phyloP scores from a whole-genome alignment of 23 red algal genomes.

The Gracilaria domingensis region DNA sequence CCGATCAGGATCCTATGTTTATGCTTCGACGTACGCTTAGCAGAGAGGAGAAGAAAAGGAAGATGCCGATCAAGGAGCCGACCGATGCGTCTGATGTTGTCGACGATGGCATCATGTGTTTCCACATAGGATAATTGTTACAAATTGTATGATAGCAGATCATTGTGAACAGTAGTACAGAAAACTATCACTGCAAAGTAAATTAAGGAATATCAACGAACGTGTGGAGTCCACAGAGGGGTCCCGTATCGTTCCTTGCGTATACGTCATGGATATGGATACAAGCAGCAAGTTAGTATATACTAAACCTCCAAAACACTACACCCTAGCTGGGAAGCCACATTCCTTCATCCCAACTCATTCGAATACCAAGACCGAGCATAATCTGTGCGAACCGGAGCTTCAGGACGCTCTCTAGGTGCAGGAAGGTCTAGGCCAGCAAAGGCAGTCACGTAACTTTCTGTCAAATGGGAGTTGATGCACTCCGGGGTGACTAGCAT shows the following conservation, averaged over 20 bases:
- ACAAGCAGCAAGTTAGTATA: not conserved
- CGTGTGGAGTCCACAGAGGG: not conserved
- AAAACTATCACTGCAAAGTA: slow-evolving; percentile 9
- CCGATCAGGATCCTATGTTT: slow-evolving; percentile 93
- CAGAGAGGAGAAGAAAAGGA: slow-evolving; percentile 67
- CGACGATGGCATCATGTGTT: slow-evolving; percentile 78
- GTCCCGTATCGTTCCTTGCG: not conserved
- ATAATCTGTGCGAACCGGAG: slow-evolving; percentile 5
- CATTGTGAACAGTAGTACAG: slow-evolving; percentile 14
- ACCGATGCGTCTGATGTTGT: slow-evolving; percentile 31
- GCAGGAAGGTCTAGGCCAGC: slow-evolving; percentile 32
- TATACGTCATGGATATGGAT: not conserved
- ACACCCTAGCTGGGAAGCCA: not conserved
- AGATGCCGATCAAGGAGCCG: not conserved
- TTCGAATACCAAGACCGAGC: slow-evolving; percentile 47
- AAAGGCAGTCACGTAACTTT: slow-evolving; percentile 56
- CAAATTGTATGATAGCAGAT: slow-evolving; percentile 34
- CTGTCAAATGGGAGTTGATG: slow-evolving; percentile 63
- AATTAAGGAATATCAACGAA: not conserved
- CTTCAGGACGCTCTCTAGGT: slow-evolving; percentile 10
- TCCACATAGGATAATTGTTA: slow-evolving; percentile 68
- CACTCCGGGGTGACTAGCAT: slow-evolving; percentile 54
- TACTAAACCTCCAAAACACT: not conserved
- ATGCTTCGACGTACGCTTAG: slow-evolving; percentile 87
- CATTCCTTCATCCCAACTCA: slow-evolving; percentile 38